Percentiles rank a stretch among this genome's conserved stretches.
Conservation (phyloP, 2,329 filamentous ascomycete genomes). For the Hirsutella rhossiliensis region DNA sequence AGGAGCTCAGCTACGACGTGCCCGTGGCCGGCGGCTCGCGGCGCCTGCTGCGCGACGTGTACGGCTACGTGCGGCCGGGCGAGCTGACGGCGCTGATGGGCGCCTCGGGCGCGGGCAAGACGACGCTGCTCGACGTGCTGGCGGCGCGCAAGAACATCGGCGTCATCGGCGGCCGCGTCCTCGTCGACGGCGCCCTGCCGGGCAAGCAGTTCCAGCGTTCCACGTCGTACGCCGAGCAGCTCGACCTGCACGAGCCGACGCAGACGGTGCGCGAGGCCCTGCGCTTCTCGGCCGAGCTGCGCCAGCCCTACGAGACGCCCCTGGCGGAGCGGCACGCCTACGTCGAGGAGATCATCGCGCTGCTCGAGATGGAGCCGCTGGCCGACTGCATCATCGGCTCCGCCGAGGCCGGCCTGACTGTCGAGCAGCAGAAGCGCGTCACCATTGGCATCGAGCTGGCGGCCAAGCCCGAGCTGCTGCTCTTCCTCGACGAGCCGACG, state of each 20-base stretch:
- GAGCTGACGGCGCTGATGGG: conserved; percentile 73
- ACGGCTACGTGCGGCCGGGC: conserved; percentile 64
- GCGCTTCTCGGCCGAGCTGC: conserved; percentile 48
- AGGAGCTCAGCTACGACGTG: conserved; percentile 69
- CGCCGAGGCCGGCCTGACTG: conserved; percentile 57
- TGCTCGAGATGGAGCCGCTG: conserved; percentile 46
- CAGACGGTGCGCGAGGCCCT: conserved; percentile 53
- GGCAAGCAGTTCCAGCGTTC: conserved; percentile 49
- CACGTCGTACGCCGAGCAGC: conserved; percentile 51
- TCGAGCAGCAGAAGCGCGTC: conserved; percentile 59
- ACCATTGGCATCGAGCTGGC: conserved; percentile 86
- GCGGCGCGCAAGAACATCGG: conserved; percentile 49
- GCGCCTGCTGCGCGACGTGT: conserved; percentile 41
- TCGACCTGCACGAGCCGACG: conserved; percentile 48
- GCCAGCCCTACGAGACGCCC: conserved; percentile 42
- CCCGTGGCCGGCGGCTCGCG: conserved; percentile 44
- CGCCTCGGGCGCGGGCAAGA: conserved; percentile 77
- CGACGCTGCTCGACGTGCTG: conserved; percentile 70
- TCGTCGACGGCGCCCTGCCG: conserved; percentile 44
- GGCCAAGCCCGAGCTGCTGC: conserved; percentile 64
- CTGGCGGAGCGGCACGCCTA: conserved; percentile 44
- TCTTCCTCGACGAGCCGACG: conserved; percentile 72
- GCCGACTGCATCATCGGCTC: conserved; percentile 47
- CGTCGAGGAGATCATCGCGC: conserved; percentile 47
- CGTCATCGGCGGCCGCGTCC: conserved; percentile 42